Percentiles rank a stretch among this genome's conserved stretches.
Conservation (phyloP, 495 filamentous ascomycete genomes). For the Physcia stellaris region DNA sequence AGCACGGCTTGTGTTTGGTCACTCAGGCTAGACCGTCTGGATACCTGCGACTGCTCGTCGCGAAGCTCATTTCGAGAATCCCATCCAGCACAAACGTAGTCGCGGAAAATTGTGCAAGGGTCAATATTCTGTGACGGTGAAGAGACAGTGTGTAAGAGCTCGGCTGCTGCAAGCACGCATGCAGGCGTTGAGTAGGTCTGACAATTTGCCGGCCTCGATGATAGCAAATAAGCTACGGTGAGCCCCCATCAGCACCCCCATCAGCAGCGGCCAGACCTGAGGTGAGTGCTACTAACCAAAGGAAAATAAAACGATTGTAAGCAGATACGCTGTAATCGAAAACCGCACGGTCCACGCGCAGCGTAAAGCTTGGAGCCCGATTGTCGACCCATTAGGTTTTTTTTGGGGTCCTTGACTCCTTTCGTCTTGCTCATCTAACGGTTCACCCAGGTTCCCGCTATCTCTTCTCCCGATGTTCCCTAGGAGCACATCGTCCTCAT, state of each 20-base stretch:
- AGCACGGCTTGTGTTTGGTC: background rate
- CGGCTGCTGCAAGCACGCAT: background rate
- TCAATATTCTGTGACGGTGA: background rate
- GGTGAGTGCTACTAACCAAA: background rate
- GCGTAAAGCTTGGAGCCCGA: no score
- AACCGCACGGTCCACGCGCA: background rate
- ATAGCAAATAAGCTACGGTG: no score
- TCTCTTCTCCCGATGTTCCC: background rate
- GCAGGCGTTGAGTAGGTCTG: background rate
- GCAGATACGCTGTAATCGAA: background rate
- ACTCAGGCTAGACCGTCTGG: background rate
- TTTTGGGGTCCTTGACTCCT: background rate
- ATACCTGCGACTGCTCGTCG: background rate
- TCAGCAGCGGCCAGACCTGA: no score
- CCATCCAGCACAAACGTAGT: constrained; percentile 2
- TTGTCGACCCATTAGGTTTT: background rate
- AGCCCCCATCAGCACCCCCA: no score
- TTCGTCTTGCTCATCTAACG: background rate
- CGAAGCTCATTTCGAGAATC: constrained; percentile 1
- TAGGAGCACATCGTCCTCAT: background rate
- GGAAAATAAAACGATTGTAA: background rate
- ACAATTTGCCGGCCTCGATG: background rate
- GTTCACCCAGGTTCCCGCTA: background rate
- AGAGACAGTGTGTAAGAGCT: background rate
- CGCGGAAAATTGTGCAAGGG: constrained; percentile 1